These are phyloP conservation scores for Globisporangium lucens DNA, from an alignment of 352 stramenopile species.

Conservation along the genomic window DNA sequence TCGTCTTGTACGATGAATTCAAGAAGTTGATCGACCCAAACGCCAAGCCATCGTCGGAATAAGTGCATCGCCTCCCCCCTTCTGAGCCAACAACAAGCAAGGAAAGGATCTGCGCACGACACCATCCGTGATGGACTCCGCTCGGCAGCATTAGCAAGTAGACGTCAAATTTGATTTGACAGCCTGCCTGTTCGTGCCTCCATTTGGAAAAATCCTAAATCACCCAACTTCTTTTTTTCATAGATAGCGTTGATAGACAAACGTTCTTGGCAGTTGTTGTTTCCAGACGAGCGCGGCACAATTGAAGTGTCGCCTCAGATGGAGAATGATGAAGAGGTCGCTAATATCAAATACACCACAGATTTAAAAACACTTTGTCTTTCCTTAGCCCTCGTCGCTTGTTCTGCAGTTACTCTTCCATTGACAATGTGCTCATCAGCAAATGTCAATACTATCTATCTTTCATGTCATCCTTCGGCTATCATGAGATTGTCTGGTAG, in stretches of 20 bases:
- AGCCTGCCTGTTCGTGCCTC: not conserved
- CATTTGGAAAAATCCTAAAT: not conserved
- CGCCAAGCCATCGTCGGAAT: slow-evolving; percentile 55
- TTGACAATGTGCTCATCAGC: too few species aligned
- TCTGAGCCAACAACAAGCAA: not conserved
- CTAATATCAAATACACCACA: slow-evolving; percentile 11
- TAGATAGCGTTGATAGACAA: slow-evolving; percentile 13
- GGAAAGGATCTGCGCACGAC: not conserved
- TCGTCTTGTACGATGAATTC: slow-evolving; percentile 99
- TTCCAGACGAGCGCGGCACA: not conserved
- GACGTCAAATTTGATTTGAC: slow-evolving; percentile 12
- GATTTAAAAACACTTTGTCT: not conserved
- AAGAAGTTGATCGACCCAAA: slow-evolving; percentile 85
- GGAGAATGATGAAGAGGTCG: not conserved
- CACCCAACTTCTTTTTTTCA: slow-evolving; percentile 2
- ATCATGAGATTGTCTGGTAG: too few species aligned
- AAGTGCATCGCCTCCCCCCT: slow-evolving; percentile 16
- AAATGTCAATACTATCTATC: too few species aligned
- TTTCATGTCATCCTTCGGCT: too few species aligned
- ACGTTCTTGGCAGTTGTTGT: not conserved
- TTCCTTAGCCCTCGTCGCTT: not conserved
- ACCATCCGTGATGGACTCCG: not conserved
- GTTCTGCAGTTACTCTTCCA: too few species aligned
- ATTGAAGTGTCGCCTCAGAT: slow-evolving; percentile 4
- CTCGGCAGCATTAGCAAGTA: slow-evolving; percentile 11